Percentiles rank a stretch among this genome's conserved stretches.
phyloP scores from a whole-genome alignment of 1,284 basidiomycete species.

The Fomes fomentarius region DNA sequence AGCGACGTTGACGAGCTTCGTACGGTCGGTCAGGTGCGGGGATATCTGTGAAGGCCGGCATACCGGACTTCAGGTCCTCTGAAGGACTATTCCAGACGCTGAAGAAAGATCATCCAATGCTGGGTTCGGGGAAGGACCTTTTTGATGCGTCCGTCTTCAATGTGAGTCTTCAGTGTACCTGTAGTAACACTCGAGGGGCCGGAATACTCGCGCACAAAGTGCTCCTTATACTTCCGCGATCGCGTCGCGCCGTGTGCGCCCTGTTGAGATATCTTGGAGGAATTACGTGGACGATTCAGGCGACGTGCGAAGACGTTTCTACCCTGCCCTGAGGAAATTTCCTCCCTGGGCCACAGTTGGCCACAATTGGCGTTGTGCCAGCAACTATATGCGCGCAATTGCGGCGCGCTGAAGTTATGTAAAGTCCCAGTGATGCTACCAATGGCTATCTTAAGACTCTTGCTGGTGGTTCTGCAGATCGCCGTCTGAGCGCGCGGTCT shows the following conservation, averaged over 20 bases:
- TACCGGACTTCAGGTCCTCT: slow-evolving; percentile 90
- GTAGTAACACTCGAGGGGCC: background rate
- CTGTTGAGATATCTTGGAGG: background rate
- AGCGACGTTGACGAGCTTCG: slow-evolving; percentile 15
- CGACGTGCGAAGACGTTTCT: too few relatives aligned
- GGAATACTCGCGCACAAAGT: background rate
- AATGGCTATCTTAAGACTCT: too few relatives aligned
- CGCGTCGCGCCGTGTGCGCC: slow-evolving; percentile 1
- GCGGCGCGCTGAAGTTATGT: too few relatives aligned
- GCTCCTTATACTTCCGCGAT: background rate
- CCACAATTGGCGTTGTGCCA: background rate
- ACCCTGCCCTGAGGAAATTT: too few relatives aligned
- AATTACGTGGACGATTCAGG: background rate
- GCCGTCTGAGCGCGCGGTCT: too few relatives aligned
- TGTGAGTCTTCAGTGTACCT: slow-evolving; percentile 52
- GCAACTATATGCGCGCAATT: too few relatives aligned
- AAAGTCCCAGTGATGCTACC: too few relatives aligned
- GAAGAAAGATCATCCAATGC: slow-evolving; percentile 77
- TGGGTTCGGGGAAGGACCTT: slow-evolving; percentile 84
- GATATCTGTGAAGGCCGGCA: slow-evolving; percentile 88
- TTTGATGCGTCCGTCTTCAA: slow-evolving; percentile 92
- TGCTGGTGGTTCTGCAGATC: too few relatives aligned
- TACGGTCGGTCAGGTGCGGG: slow-evolving; percentile 74
- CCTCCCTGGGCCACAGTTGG: background rate
- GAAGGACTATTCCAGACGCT: slow-evolving; percentile 82